These are phyloP conservation scores for Pseudonitzschia pungens DNA, from an alignment of 108 stramenopile genomes.

Conservation along the genomic window DNA sequence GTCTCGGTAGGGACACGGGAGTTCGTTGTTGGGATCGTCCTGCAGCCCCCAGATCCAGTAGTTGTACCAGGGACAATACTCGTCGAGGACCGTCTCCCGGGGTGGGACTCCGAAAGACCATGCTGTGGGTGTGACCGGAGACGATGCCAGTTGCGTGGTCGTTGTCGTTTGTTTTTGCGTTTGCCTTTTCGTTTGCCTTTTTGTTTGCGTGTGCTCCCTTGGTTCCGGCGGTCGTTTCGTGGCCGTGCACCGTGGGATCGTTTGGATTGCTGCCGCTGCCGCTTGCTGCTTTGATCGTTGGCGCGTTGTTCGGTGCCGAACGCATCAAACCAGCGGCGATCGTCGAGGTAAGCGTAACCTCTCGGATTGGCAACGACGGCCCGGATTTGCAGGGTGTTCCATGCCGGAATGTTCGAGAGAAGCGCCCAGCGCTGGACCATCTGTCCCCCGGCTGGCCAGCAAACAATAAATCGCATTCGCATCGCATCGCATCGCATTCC, in stretches of 20 bases:
- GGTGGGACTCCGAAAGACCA: conserved; percentile 20
- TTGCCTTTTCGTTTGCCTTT: neutral
- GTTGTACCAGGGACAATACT: conserved; percentile 60
- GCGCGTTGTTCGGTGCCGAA: too few species aligned
- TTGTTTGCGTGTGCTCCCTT: too few species aligned
- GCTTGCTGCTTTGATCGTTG: too few species aligned
- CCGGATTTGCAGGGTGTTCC: conserved; percentile 34
- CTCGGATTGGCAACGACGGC: conserved; percentile 82
- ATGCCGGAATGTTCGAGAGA: conserved; percentile 50
- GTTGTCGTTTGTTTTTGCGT: neutral
- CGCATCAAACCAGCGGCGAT: conserved; percentile 43
- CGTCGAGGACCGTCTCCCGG: conserved; percentile 12
- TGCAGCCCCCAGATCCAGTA: conserved; percentile 80
- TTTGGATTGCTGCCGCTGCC: neutral
- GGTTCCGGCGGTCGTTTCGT: too few species aligned
- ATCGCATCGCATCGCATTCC: too few species aligned
- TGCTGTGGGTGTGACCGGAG: neutral
- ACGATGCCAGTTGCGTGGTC: too few species aligned
- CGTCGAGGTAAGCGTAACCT: conserved; percentile 71
- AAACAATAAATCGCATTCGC: too few species aligned
- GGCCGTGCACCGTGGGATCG: too few species aligned
- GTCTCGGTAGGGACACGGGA: conserved; percentile 63
- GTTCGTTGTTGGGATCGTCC: conserved; percentile 26
- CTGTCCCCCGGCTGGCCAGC: conserved; percentile 86
- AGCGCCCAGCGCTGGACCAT: conserved; percentile 80